Base-by-base conservation (phyloP, 768 basidiomycete species). In the Rhodotorula toruloides region DNA sequence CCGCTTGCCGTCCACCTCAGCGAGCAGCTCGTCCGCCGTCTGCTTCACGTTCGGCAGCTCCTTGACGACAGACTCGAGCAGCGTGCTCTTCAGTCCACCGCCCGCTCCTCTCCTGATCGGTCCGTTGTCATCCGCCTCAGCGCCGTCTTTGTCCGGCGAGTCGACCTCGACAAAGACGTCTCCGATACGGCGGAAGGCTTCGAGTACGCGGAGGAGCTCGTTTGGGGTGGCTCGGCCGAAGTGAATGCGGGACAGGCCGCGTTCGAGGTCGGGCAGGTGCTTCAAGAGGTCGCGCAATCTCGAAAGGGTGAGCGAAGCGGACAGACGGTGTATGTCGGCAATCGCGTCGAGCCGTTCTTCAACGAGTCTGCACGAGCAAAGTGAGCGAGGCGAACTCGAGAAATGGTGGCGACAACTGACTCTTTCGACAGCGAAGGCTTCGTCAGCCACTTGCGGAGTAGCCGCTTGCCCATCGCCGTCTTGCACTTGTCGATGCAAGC, bases 401-500 rank as follows among this genome's bases (percentile, higher is more conserved):
- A 36, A 2, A n/a, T 25, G 25, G n/a, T n/a, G 37, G 25, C 11
- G 8, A 13, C 9, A 25, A 61, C 63, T 89, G 90, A 71, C 70
- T 56, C 40, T 22, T 59, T 14, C 19, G 65, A 67, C 19, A 88
- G 81, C 48, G 98, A 81, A 1, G 94, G 94, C 73, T 84, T 82
- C 1, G 89, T 89, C 13, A 98, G 82, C 94, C 94, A 99, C 67
- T 80, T 84, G 65, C 85, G 84, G 61, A 99, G 80, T 72, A 90
- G 78, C 58, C 94, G 81, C 27, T 88, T 84, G 19, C 94, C 94
- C 81, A 96, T 96, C 70, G 83, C 85, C 5, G 94, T 97, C 69
- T 84, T 84, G 39, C 91, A 94, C 64, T 84, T 84, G 79, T 97
- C 89, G 58, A 99, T 80, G 12, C 93, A 82, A 84, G 86, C 88